Conservation (phyloP, 768 basidiomycete genomes). For the Boletus edulis region DNA sequence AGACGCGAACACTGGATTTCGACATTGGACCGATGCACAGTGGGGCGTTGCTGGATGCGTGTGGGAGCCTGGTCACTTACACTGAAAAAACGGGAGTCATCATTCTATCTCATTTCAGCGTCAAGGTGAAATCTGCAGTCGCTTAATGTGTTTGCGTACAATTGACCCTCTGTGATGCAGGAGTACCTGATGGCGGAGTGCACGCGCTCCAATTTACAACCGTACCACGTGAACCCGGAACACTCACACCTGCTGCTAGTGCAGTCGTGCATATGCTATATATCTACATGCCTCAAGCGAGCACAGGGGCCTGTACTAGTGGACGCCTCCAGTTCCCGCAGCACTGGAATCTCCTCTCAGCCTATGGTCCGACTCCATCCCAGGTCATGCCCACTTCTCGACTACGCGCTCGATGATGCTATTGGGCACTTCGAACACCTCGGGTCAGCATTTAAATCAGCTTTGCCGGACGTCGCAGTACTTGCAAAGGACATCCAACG, state of each 20-base stretch:
- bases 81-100: background rate
- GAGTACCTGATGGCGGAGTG: background rate
- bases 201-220: background rate
- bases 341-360: background rate
- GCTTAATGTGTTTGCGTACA: background rate
- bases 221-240: background rate
- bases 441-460: background rate
- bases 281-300: background rate
- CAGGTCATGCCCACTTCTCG: background rate
- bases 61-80: slow-evolving; percentile 6
- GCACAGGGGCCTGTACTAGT: background rate
- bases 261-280: slow-evolving; percentile 2
- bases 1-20: background rate
- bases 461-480: background rate
- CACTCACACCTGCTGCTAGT: background rate
- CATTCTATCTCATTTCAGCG: slow-evolving; percentile 3
- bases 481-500: background rate
- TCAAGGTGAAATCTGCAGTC: background rate
- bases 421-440: background rate
- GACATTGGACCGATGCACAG: slow-evolving; percentile 2
- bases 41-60: slow-evolving; percentile 3
- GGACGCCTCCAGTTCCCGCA: background rate
- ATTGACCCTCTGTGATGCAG: background rate
- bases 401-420: background rate
- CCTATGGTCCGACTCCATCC: background rate